Conservation (phyloP, 164 flowering plant genomes). For the Stephania japonica region DNA sequence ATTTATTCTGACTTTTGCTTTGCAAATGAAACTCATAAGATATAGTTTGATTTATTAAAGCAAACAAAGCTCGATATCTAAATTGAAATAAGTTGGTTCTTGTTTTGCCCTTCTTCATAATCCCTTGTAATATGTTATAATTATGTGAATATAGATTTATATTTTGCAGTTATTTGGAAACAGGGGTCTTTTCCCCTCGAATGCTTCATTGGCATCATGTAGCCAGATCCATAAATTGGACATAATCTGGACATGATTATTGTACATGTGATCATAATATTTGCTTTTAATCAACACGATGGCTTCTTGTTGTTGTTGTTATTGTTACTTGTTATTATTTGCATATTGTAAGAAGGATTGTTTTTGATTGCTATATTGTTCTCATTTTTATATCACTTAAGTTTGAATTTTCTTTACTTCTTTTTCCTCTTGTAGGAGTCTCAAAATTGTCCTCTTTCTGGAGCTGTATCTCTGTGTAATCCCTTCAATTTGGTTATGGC, state of each 20-base stretch:
- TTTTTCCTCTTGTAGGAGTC: constrained; percentile 61
- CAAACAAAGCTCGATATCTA: not conserved
- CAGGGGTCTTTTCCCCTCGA: too few relatives aligned
- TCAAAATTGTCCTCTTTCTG: constrained; percentile 62
- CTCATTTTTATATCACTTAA: constrained; percentile 4
- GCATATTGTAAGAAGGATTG: not conserved
- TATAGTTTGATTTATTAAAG: not conserved
- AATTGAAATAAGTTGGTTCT: too few relatives aligned
- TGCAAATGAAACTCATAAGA: too few relatives aligned
- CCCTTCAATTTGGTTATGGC: constrained; percentile 90
- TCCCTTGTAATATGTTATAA: too few relatives aligned
- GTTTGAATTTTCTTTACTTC: constrained; percentile 5
- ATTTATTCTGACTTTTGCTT: not conserved
- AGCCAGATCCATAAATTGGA: too few relatives aligned
- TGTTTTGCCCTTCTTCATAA: too few relatives aligned
- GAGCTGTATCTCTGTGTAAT: constrained; percentile 90
- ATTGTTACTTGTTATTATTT: not conserved
- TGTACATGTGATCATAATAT: not conserved
- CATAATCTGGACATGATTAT: not conserved
- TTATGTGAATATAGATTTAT: too few relatives aligned
- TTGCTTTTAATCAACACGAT: not conserved
- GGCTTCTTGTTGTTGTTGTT: not conserved
- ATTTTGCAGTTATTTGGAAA: too few relatives aligned
- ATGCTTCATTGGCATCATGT: too few relatives aligned
- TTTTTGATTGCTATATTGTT: not conserved